These are phyloP conservation scores for Hypocreales sp. DNA, from an alignment of 2,329 filamentous ascomycete species.

Conservation along the genomic window DNA sequence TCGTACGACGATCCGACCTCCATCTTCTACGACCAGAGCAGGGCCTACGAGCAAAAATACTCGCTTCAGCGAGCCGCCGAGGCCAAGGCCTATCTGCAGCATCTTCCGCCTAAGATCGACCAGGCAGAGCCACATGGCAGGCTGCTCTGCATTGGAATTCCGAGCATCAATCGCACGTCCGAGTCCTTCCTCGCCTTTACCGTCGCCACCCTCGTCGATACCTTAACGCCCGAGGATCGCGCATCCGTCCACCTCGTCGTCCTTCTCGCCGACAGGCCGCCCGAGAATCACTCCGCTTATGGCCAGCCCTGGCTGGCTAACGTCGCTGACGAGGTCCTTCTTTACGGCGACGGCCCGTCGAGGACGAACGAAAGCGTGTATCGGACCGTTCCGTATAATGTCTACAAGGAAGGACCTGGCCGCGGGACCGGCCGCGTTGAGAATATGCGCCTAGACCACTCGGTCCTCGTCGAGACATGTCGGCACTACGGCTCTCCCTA, in stretches of 20 bases:
- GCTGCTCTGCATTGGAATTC: constrained; percentile 17
- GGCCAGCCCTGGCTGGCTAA: constrained; percentile 14
- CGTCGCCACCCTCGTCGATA: constrained; percentile 16
- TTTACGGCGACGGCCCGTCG: constrained; percentile 10
- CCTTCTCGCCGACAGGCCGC: constrained; percentile 18
- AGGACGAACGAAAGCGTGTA: constrained; percentile 2
- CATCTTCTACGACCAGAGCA: constrained; percentile 14
- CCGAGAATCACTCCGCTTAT: constrained; percentile 14
- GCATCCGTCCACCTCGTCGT: constrained; percentile 16
- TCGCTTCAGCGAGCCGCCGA: constrained; percentile 11
- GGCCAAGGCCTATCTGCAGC: constrained; percentile 11
- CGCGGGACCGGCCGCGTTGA: constrained; percentile 14
- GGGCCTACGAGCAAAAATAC: constrained; percentile 13
- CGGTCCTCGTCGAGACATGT: constrained; percentile 16
- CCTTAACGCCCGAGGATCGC: constrained; percentile 14
- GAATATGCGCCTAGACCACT: constrained; percentile 18
- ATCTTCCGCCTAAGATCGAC: constrained; percentile 1
- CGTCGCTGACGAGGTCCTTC: constrained; percentile 17
- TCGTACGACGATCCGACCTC: constrained; percentile 19
- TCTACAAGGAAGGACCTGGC: constrained; percentile 5
- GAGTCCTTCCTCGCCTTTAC: constrained; percentile 13
- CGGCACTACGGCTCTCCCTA: constrained; percentile 12
- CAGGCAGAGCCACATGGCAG: neutral
- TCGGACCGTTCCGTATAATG: constrained; percentile 9
- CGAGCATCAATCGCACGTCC: constrained; percentile 16